Evolutionary conservation across 2,329 filamentous ascomycete genomes (phyloP).

Genomic region (Truncatella angustata): DNA sequence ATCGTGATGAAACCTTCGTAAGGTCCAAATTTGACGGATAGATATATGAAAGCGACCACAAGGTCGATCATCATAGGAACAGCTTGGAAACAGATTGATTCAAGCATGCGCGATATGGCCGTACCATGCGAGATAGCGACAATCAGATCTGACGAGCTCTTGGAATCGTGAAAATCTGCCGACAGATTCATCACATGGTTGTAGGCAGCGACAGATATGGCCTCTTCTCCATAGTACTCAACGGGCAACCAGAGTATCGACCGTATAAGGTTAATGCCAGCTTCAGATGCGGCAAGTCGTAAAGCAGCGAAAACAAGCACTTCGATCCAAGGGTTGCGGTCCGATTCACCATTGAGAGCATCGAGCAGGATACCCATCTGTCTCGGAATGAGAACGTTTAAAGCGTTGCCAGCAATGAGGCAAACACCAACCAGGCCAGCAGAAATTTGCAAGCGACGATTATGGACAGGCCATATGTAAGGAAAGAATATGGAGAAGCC

Average conservation of each 20-base stretch:
- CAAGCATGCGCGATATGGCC: constrained; percentile 53
- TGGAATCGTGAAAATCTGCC: constrained; percentile 60
- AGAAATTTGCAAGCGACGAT: constrained; percentile 64
- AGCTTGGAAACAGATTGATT: constrained; percentile 56
- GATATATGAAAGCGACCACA: constrained; percentile 56
- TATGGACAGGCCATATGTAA: constrained; percentile 73
- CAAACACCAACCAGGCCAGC: constrained; percentile 66
- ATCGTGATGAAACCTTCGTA: constrained; percentile 64
- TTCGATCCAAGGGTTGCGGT: constrained; percentile 12
- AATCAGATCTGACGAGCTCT: constrained; percentile 58
- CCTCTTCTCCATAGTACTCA: constrained; percentile 54
- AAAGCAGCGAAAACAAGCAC: constrained; percentile 14
- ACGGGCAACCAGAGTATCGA: constrained; percentile 58
- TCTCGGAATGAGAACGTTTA: constrained; percentile 77
- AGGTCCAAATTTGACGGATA: constrained; percentile 56
- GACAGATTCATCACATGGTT: constrained; percentile 60
- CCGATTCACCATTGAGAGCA: constrained; percentile 47
- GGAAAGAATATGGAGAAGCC: constrained; percentile 75
- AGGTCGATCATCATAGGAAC: constrained; percentile 61
- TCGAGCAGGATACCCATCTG: constrained; percentile 80
- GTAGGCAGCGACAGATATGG: constrained; percentile 53
- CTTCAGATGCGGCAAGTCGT: constrained; percentile 53
- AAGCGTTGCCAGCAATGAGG: constrained; percentile 65
- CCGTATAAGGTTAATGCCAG: constrained; percentile 51
- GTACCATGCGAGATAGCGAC: constrained; percentile 55